Evolutionary conservation across 78 protist genomes (phyloP), one percentile per base, ranked within the genome.

Genomic region (Dictyostelium citrinum): DNA sequence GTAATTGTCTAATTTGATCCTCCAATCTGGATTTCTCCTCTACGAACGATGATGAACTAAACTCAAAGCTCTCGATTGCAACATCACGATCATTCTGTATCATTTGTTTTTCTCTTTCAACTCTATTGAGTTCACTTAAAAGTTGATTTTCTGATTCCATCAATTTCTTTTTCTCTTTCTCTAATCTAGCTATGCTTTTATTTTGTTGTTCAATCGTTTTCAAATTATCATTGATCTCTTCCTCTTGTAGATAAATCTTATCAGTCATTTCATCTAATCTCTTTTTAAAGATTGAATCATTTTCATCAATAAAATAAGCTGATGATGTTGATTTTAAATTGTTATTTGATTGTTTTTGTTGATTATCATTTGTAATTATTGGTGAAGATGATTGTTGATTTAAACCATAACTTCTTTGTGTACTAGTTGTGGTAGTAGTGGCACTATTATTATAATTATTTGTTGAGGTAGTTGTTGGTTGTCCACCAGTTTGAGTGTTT

Each of bases 131-230:
- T 27, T 45, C 64, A 46, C 61, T 77, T 14, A 37, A 20, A 24
- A 77, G 31, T 45, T 41, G 43, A 9, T 77, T 45, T 11, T 77
- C 67, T 45, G 29, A 24, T 31, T 45, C 37, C 46, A 45, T 45
- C 9, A 45, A 27, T 45, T 77, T 77, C 82, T 77, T 77, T 45
- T 77, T 77, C 82, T 77, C 82, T 46, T 77, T 77, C 20, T 45
- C 82, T 5, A 77, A 24, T 46, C 64, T 45, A 5, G 39, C 3
- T 12, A 37, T 77, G 2, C 37, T 27, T 45, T 77, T 33, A 37
- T 8, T 16, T 1, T 45, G 55, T 77, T 77, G 68, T 10, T 77
- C 64, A 46, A 45, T 77, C 0, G n/a, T 22, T 77, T 77, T 77
- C 20, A 46, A 16, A 22, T 39, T n/a, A 22, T 80, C 72, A 20